Conservation (phyloP, 169 alveolate genomes). For the Cryptosporidium meleagridis region DNA sequence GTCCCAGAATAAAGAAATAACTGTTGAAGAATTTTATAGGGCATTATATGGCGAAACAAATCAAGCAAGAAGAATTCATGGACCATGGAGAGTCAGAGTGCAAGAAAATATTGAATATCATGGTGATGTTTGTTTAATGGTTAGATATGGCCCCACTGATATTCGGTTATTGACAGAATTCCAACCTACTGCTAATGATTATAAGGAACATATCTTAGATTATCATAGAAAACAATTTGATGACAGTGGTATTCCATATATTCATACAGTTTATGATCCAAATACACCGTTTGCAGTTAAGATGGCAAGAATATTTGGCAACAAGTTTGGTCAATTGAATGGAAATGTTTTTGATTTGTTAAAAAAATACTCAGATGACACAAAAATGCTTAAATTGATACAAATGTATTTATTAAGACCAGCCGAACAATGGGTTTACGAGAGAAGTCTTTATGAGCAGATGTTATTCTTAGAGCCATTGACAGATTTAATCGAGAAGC, state of each 20-base stretch:
- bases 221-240: constrained; percentile 73
- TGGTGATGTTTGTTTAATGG: constrained; percentile 58
- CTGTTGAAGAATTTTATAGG: constrained; percentile 61
- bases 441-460: constrained; percentile 60
- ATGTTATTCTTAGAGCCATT: constrained; percentile 68
- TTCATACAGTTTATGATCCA: constrained; percentile 67
- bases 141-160: constrained; percentile 73
- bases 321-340: constrained; percentile 46
- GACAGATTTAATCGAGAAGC: constrained; percentile 64
- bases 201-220: constrained; percentile 65
- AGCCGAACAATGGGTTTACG: constrained; percentile 73
- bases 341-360: constrained; percentile 56
- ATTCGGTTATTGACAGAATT: constrained; percentile 69
- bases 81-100: constrained; percentile 75
- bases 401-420: constrained; percentile 71
- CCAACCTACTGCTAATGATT: constrained; percentile 72
- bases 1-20: constrained; percentile 62
- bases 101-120: constrained; percentile 68
- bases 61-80: constrained; percentile 73
- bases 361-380: constrained; percentile 46
- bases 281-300: constrained; percentile 64
- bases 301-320: constrained; percentile 63
- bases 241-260: constrained; percentile 74
- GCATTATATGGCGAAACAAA: constrained; percentile 71
- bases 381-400: constrained; percentile 54